Evolutionary conservation across 306 rosid genomes (phyloP).

Genomic region (Albizia julibrissin): DNA sequence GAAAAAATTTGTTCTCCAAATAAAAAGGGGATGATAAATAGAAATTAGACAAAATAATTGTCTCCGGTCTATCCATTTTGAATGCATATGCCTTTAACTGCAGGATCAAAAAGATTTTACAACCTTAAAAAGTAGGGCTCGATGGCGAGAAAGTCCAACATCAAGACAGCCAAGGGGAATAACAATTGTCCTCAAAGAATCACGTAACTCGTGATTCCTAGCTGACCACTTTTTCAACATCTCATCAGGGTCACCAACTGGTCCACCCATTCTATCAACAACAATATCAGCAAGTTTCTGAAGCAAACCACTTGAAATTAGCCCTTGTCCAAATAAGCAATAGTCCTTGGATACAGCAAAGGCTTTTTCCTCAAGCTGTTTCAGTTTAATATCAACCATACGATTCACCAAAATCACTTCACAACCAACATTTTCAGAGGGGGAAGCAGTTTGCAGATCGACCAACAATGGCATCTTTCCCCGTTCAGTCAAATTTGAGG

Average conservation of each 20-base stretch:
- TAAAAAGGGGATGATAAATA: neutral
- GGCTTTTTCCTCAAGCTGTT: constrained; percentile 70
- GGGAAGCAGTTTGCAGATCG: constrained; percentile 65
- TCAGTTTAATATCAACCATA: constrained; percentile 63
- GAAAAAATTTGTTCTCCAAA: constrained; percentile 1
- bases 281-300: constrained; percentile 91
- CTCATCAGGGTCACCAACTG: constrained; percentile 80
- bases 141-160: constrained; percentile 98
- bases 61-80: constrained; percentile 17
- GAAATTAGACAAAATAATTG: constrained; percentile 13
- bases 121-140: constrained; percentile 96
- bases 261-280: constrained; percentile 96
- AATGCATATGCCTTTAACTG: constrained; percentile 9
- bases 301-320: constrained; percentile 69
- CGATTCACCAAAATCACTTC: constrained; percentile 87
- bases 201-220: constrained; percentile 71
- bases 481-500: constrained; percentile 60
- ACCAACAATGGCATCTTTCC: constrained; percentile 93
- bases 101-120: constrained; percentile 26
- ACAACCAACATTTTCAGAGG: constrained; percentile 65
- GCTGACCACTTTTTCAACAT: constrained; percentile 68
- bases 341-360: constrained; percentile 51
- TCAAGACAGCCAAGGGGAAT: constrained; percentile 92
- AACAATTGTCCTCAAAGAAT: constrained; percentile 62
- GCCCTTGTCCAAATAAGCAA: constrained; percentile 61